Conservation (phyloP, 2,329 filamentous ascomycete species). For the Grosmannia clavigera region DNA sequence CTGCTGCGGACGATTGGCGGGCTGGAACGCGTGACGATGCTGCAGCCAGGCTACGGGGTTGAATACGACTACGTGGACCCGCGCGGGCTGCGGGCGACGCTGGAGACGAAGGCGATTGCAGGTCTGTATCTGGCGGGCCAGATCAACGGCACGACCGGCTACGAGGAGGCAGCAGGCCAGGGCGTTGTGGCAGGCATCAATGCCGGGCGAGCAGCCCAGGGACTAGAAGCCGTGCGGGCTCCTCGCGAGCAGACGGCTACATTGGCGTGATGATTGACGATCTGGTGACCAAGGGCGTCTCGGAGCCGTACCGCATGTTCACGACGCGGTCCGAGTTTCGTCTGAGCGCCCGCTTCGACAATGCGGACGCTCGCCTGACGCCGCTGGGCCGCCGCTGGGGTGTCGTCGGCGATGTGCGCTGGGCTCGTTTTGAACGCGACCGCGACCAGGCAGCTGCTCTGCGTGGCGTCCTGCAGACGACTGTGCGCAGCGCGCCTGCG, state of each 20-base stretch:
- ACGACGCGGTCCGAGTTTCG: constrained; percentile 92
- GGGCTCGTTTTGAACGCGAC: constrained; percentile 56
- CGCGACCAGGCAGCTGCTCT: constrained; percentile 56
- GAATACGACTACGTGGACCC: constrained; percentile 99
- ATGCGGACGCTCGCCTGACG: constrained; percentile 81
- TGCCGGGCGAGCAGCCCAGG: constrained; percentile 66
- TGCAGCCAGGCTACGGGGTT: constrained; percentile 91
- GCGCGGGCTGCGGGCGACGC: constrained; percentile 69
- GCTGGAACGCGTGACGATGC: constrained; percentile 79
- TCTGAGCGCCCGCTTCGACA: constrained; percentile 84
- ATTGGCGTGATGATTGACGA: constrained; percentile 99
- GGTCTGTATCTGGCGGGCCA: constrained; percentile 90
- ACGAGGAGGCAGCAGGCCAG: constrained; percentile 93
- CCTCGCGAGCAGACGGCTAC: constrained; percentile 73
- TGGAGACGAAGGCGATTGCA: constrained; percentile 84
- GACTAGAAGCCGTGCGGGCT: constrained; percentile 54
- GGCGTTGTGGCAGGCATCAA: constrained; percentile 90
- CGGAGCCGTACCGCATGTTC: constrained; percentile 97
- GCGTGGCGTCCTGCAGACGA: constrained; percentile 36
- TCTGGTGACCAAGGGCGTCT: constrained; percentile 89
- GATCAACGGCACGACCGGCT: constrained; percentile 96
- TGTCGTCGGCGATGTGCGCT: constrained; percentile 66
- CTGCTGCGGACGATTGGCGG: constrained; percentile 81
- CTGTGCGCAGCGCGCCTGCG: constrained; percentile 4
- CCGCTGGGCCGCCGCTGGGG: constrained; percentile 63